Evolutionary conservation across 345 rosid species (phyloP).

Genomic region (Camelina laxa): DNA sequence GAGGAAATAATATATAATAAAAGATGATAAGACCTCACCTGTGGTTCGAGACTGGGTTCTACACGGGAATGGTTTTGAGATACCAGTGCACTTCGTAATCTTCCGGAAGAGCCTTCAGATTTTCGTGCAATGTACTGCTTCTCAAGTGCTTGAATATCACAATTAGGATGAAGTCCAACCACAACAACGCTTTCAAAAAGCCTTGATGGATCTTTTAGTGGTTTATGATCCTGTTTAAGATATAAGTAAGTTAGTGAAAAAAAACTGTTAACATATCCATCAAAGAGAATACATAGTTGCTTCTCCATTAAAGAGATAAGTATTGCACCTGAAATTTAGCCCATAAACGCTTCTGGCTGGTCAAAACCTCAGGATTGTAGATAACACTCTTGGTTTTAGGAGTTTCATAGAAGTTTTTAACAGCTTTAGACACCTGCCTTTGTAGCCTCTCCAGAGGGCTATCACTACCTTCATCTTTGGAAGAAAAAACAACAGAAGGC

Average conservation of each 20-base stretch:
- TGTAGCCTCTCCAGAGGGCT: conserved; percentile 77
- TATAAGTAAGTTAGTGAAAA: conserved; percentile 5
- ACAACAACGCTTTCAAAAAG: conserved; percentile 95
- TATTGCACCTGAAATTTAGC: conserved; percentile 81
- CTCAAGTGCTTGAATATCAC: conserved; percentile 80
- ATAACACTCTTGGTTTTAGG: conserved; percentile 55
- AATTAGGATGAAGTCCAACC: conserved; percentile 90
- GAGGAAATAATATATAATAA: not conserved
- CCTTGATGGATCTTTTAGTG: conserved; percentile 81
- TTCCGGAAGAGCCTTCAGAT: conserved; percentile 66
- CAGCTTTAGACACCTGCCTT: conserved; percentile 65
- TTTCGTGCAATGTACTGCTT: conserved; percentile 62
- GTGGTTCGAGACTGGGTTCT: conserved; percentile 84
- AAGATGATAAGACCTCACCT: conserved; percentile 54
- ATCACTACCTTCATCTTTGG: conserved; percentile 63
- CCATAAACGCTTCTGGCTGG: conserved; percentile 98
- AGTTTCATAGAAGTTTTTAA: conserved; percentile 74
- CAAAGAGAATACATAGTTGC: not conserved
- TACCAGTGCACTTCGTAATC: conserved; percentile 56
- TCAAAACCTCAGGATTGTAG: conserved; percentile 93
- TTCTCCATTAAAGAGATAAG: not conserved
- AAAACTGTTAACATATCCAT: not conserved
- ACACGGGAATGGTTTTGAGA: conserved; percentile 72
- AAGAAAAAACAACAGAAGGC: conserved; percentile 83
- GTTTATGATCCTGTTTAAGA: conserved; percentile 72